These are phyloP conservation scores for Suillus subalutaceus DNA, from an alignment of 768 basidiomycete genomes.

Conservation along the genomic window DNA sequence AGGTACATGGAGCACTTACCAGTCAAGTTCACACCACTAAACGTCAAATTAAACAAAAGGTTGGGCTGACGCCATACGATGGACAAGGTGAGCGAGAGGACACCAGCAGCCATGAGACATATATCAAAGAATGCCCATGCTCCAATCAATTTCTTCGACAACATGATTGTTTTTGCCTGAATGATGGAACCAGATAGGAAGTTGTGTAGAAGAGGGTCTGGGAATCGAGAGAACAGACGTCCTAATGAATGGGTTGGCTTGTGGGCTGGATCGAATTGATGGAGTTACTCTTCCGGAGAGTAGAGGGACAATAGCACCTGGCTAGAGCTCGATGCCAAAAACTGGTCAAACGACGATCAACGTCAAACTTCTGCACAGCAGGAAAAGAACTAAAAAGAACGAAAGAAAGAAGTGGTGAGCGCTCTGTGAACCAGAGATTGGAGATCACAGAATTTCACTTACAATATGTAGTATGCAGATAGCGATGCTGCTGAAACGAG, in stretches of 20 bases:
- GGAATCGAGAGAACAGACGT: not conserved
- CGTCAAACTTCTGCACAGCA: conserved; percentile 59
- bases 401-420: conserved; percentile 10
- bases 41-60: conserved; percentile 73
- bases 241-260: conserved; percentile 16
- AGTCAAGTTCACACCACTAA: conserved; percentile 58
- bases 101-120: conserved; percentile 70
- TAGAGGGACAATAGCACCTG: conserved; percentile 43
- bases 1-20: conserved; percentile 43
- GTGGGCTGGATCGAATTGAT: conserved; percentile 19
- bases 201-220: conserved; percentile 5
- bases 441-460: not conserved
- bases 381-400: conserved; percentile 13
- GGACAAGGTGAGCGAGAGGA: conserved; percentile 65
- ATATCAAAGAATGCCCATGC: conserved; percentile 76
- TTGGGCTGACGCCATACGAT: conserved; percentile 71
- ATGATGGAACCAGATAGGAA: conserved; percentile 7
- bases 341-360: conserved; percentile 60
- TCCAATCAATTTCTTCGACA: conserved; percentile 69
- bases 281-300: conserved; percentile 56
- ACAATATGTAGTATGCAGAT: conserved; percentile 8
- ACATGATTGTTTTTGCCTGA: conserved; percentile 47
- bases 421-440: not conserved
- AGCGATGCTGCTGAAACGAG: not conserved
- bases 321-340: conserved; percentile 40